phyloP scores from a whole-genome alignment of 306 rosid genomes.

The Lathyrus tuberosus region DNA sequence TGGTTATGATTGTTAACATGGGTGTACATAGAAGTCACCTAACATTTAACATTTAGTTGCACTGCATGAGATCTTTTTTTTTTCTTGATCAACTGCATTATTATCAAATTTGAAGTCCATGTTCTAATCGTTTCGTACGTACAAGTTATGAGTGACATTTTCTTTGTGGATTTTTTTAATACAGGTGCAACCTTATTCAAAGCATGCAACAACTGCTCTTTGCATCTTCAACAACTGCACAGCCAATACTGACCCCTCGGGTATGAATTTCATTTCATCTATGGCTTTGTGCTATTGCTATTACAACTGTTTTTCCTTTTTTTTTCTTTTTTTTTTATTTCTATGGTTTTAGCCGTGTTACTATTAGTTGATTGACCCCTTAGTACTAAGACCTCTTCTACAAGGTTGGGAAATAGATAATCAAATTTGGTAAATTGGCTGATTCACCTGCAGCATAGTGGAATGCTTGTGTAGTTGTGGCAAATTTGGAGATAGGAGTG shows the following conservation, averaged over 20 bases:
- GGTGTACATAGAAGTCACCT: constrained; percentile 9
- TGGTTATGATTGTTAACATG: constrained; percentile 5
- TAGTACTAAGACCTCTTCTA: constrained; percentile 7
- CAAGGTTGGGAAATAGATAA: constrained; percentile 23
- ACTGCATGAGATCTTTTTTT: constrained; percentile 11
- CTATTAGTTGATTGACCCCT: constrained; percentile 11
- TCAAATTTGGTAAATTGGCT: neutral
- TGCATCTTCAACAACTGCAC: constrained; percentile 98
- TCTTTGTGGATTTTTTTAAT: constrained; percentile 24
- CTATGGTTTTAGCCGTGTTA: constrained; percentile 4
- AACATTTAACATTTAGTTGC: neutral
- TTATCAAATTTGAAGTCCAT: constrained; percentile 7
- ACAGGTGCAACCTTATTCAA: constrained; percentile 91
- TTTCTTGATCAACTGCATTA: constrained; percentile 6
- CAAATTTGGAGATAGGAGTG: constrained; percentile 6
- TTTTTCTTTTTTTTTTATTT: neutral
- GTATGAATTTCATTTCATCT: constrained; percentile 46
- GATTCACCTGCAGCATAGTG: constrained; percentile 12
- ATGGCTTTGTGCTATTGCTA: constrained; percentile 34
- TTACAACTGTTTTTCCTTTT: constrained; percentile 19
- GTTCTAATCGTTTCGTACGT: constrained; percentile 9
- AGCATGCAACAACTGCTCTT: constrained; percentile 89
- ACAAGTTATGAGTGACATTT: constrained; percentile 5
- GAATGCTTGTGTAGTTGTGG: neutral
- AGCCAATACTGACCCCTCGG: constrained; percentile 94